Evolutionary conservation across 306 rosid genomes (phyloP), one percentile per base, ranked within the genome.

Genomic region (Prunus salicina): DNA sequence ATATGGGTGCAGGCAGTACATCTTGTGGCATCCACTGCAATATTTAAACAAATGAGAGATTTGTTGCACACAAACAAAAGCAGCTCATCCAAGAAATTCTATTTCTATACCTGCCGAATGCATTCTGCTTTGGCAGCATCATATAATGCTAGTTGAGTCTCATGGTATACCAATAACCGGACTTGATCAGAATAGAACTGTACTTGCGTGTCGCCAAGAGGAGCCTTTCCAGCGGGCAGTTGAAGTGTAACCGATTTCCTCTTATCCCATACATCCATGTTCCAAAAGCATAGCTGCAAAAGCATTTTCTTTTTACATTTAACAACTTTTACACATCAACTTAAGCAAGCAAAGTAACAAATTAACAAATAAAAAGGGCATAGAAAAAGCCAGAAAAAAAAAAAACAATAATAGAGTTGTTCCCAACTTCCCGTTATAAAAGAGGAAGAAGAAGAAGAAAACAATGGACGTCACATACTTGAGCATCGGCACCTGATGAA

Each of bases 401-500:
- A 38, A 7, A 38, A 7, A 38, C 41, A 38, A 7, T 38, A 38
- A 38, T 9, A 38, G 43, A 38, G 43, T 38, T 38, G 43, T 38
- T 38, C 43, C 43, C 43, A 38, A 38, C 9, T 38, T 38, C 43
- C 43, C 10, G 43, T 38, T 38, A 38, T 38, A 38, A 38, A 38
- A 38, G 9, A 8, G 2, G 43, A 38, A 43, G 56, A 12, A 46
- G 19, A 79, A 56, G 32, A 51, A 61, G 52, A 15, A 18, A 30
- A 55, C 56, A 12, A 47, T 38, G 24, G 49, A 27, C 41, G 67
- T 41, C 67, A 70, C 83, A 53, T 82, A 91, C 96, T 12, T 91
- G 88, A 74, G 93, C 96, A 84, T 91, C 96, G 52, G 93, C 96
- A 62, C 91, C 96, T 19, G 96, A 89, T 53, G 96, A 88, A 79